These are phyloP conservation scores for Isabelozyma heimii DNA, from an alignment of 805 yeast genomes.

Conservation along the genomic window DNA sequence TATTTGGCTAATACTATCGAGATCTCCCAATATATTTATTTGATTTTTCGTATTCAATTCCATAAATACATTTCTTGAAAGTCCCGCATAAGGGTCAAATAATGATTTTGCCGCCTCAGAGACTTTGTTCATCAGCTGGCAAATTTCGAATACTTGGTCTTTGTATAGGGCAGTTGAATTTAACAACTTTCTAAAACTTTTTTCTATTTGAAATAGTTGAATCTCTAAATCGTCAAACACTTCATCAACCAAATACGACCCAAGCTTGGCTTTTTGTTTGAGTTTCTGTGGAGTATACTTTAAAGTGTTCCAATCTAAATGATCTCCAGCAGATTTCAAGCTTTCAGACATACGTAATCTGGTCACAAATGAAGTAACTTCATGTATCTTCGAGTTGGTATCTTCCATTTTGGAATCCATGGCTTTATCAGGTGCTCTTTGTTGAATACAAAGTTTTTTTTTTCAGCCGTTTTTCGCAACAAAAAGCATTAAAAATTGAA, in stretches of 20 bases:
- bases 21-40: not conserved
- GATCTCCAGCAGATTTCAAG: constrained; percentile 4
- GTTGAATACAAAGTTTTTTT: too few relatives aligned
- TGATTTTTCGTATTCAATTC: not conserved
- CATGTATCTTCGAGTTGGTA: not conserved
- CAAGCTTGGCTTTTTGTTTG: constrained; percentile 22
- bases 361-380: not conserved
- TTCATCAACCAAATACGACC: constrained; percentile 34
- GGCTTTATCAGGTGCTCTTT: not conserved
- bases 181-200: constrained; percentile 10
- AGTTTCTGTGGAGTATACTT: constrained; percentile 31
- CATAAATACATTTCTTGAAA: constrained; percentile 2
- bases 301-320: constrained; percentile 22
- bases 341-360: not conserved
- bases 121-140: too few relatives aligned
- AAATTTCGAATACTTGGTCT: not conserved
- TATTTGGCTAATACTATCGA: not conserved
- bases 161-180: constrained; percentile 10
- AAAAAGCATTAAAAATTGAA: not conserved
- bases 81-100: constrained; percentile 19
- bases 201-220: constrained; percentile 14
- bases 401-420: not conserved
- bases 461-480: not conserved
- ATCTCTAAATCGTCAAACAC: constrained; percentile 29
- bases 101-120: constrained; percentile 11